These are phyloP conservation scores for Ceratocystis cubensis DNA, from an alignment of 2,329 filamentous ascomycete species.

Conservation along the genomic window DNA sequence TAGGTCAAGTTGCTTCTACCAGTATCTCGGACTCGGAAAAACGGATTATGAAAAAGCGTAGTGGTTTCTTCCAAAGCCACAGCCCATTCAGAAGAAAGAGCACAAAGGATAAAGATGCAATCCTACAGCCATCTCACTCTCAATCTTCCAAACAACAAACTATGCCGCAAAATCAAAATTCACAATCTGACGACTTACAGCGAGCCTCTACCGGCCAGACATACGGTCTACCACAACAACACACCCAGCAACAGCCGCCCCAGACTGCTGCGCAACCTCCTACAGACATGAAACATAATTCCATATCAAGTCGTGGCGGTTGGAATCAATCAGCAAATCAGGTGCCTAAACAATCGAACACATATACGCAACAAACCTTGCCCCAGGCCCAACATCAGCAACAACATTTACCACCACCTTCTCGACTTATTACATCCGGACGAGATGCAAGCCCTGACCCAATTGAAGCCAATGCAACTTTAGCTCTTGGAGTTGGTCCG, in stretches of 20 bases:
- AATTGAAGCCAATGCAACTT: conserved; percentile 80
- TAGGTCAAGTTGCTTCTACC: conserved; percentile 32
- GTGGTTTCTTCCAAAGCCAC: conserved; percentile 84
- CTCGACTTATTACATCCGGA: conserved; percentile 30
- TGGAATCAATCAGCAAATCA: conserved; percentile 35
- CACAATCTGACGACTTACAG: conserved; percentile 10
- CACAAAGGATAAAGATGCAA: conserved; percentile 47
- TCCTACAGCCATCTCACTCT: conserved; percentile 16
- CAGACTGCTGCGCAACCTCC: neutral
- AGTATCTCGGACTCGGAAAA: conserved; percentile 55
- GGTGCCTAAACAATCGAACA: conserved; percentile 22
- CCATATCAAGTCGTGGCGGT: conserved; percentile 42
- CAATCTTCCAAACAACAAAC: conserved; percentile 1
- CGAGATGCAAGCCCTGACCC: conserved; percentile 60
- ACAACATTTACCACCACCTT: conserved; percentile 22
- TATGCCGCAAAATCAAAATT: conserved; percentile 2
- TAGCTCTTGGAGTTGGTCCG: conserved; percentile 86
- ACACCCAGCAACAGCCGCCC: neutral
- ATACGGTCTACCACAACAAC: conserved; percentile 4
- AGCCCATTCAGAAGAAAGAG: conserved; percentile 90
- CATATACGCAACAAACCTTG: conserved; percentile 16
- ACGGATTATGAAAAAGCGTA: conserved; percentile 56
- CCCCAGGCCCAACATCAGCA: conserved; percentile 6
- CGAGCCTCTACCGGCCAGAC: conserved; percentile 7
- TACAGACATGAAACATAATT: conserved; percentile 27